Evolutionary conservation across 208 protist species (phyloP).

Genomic region (Naegleria gruberi): DNA sequence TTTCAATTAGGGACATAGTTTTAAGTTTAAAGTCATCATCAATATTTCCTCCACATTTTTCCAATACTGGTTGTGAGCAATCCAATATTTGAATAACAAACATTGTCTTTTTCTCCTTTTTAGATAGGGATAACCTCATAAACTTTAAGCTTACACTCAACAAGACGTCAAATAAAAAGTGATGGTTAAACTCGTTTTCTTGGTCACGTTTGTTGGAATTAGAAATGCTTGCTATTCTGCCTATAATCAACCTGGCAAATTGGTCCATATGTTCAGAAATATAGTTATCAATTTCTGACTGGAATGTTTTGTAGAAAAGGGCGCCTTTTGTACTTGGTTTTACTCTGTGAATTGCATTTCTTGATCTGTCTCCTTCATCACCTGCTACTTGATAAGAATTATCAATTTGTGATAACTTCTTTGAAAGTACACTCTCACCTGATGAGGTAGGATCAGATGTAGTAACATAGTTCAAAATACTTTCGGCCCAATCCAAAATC

Average conservation of each 20-base stretch:
- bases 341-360: background rate
- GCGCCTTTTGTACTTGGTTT: slow-evolving; percentile 34
- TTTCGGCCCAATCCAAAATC: background rate
- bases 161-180: slow-evolving; percentile 29
- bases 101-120: background rate
- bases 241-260: background rate
- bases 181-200: background rate
- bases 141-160: slow-evolving; percentile 17
- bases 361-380: background rate
- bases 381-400: background rate
- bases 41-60: background rate
- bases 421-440: background rate
- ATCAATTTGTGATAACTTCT: background rate
- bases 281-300: background rate
- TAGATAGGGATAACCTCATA: background rate
- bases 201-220: too few relatives aligned
- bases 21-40: background rate
- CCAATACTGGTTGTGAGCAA: background rate
- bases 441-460: background rate
- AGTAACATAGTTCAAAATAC: background rate
- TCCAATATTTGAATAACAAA: background rate
- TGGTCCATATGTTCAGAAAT: background rate
- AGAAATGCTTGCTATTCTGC: background rate
- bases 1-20: background rate
- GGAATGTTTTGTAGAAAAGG: slow-evolving; percentile 36